Percentiles rank a stretch among this genome's conserved stretches.
Conservation (phyloP, 2,329 filamentous ascomycete species). For the Aspergillus calidoustus region DNA sequence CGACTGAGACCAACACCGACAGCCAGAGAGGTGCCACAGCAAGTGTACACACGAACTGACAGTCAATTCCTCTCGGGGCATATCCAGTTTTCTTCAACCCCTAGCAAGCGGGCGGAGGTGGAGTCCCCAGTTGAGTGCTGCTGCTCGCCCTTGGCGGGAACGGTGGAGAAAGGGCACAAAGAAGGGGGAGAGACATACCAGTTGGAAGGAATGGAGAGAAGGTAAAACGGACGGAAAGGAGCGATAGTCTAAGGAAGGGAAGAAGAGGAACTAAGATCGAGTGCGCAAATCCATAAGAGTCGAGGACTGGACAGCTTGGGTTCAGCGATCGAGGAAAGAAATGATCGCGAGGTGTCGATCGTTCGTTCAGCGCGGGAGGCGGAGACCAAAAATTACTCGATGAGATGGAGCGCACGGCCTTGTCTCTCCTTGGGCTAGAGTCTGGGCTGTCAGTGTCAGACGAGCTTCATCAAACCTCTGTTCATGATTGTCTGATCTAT, state of each 20-base stretch:
- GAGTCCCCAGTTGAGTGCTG: conserved; percentile 28
- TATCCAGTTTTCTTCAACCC: conserved; percentile 25
- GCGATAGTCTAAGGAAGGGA: background rate
- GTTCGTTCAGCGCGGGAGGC: conserved; percentile 8
- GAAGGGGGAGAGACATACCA: conserved; percentile 23
- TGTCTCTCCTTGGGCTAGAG: background rate
- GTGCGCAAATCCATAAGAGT: conserved; percentile 11
- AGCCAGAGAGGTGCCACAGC: background rate
- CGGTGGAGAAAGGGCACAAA: conserved; percentile 32
- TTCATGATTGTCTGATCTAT: background rate
- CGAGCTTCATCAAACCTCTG: background rate
- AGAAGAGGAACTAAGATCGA: conserved; percentile 6
- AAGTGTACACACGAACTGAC: background rate
- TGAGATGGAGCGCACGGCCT: background rate
- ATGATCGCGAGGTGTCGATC: conserved; percentile 16
- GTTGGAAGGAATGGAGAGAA: conserved; percentile 13
- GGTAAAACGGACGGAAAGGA: conserved; percentile 7
- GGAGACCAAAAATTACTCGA: conserved; percentile 6
- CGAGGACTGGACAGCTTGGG: conserved; percentile 3
- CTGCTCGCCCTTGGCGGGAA: conserved; percentile 33
- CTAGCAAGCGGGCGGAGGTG: conserved; percentile 33
- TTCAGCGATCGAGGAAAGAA: conserved; percentile 16
- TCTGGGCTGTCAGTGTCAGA: background rate
- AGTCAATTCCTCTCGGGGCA: conserved; percentile 4
- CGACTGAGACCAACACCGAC: background rate